Percentiles rank a stretch among this genome's conserved stretches.
Evolutionary conservation across 2,329 filamentous ascomycete species (phyloP).

Genomic region (Diplocarpon rosae): DNA sequence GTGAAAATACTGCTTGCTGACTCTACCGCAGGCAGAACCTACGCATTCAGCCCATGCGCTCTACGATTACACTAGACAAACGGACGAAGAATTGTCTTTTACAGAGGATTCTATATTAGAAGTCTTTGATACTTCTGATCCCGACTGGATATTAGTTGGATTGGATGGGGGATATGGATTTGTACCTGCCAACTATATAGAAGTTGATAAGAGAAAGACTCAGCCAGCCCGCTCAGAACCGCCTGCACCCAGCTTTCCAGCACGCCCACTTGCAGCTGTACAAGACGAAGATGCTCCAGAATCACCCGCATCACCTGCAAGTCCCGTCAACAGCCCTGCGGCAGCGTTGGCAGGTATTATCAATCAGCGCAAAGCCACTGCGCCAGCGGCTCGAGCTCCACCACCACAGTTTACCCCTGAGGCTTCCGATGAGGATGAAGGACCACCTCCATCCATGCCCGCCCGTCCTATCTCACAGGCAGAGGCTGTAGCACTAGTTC

Average conservation of each 20-base stretch:
- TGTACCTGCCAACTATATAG: conserved; percentile 92
- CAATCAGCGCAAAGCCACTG: conserved; percentile 23
- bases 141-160: conserved; percentile 93
- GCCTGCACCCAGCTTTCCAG: conserved; percentile 27
- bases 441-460: conserved; percentile 49
- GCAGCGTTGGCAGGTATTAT: conserved; percentile 45
- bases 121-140: conserved; percentile 84
- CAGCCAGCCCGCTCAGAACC: conserved; percentile 19
- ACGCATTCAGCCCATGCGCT: conserved; percentile 71
- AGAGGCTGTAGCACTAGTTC: conserved; percentile 27
- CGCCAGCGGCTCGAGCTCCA: conserved; percentile 33
- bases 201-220: conserved; percentile 41
- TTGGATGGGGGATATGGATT: conserved; percentile 82
- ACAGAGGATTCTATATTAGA: conserved; percentile 73
- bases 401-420: conserved; percentile 54
- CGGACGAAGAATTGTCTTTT: conserved; percentile 95
- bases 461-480: conserved; percentile 47
- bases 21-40: conserved; percentile 44
- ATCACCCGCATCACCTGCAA: conserved; percentile 18
- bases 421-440: conserved; percentile 55
- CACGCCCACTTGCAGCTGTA: conserved; percentile 28
- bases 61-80: conserved; percentile 96
- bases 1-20: conserved; percentile 7
- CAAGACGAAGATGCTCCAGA: conserved; percentile 19
- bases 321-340: conserved; percentile 23